Evolutionary conservation across 148 eudicot genomes (phyloP), one percentile per base, ranked within the genome.

Genomic region (Amaranthus hypochondriacus): DNA sequence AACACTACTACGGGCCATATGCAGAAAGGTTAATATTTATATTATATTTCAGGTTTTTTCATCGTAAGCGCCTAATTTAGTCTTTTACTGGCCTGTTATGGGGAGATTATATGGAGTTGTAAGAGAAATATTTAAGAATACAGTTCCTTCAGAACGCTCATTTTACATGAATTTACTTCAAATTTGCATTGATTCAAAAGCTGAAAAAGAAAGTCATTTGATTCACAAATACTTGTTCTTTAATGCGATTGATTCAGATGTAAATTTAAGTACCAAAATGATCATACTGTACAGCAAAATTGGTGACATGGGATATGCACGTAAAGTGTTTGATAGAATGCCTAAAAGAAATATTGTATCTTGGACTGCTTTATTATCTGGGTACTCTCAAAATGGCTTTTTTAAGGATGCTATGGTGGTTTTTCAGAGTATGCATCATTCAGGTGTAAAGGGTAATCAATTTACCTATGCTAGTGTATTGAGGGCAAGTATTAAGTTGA

Each of bases 361-460:
- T 59, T 83, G 86, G 86, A 83, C 86, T 69, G 73, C 82, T 75
- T 75, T 81, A 75, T 54, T 83, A 72, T 83, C 81, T 60, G 84
- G 86, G 77, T 78, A 80, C 62, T 72, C 77, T 51, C 79, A 77
- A 50, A 81, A 83, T 62, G 79, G 75, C 15, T 57, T 67, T 12
- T 81, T 68, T 69, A 63, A 57, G 48, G 70, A 83, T 54, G 84
- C 86, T 72, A 70, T 78, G 5, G 55, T 68, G 68, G 72, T 78
- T 48, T 83, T 83, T 51, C n/a, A 48, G 15, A 21, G 65, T 50
- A 81, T 83, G 86, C 84, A 62, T 72, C 21, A n/a, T 21, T 68
- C 60, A 7, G 83, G 81, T 15, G 70, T 80, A 9, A 75, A 72
- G 70, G 77, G 77, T 11, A 83, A 83, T 64, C 83, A 83, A 62